Evolutionary conservation across 1,284 basidiomycete species (phyloP).

Genomic region (Macrocybe sp.): DNA sequence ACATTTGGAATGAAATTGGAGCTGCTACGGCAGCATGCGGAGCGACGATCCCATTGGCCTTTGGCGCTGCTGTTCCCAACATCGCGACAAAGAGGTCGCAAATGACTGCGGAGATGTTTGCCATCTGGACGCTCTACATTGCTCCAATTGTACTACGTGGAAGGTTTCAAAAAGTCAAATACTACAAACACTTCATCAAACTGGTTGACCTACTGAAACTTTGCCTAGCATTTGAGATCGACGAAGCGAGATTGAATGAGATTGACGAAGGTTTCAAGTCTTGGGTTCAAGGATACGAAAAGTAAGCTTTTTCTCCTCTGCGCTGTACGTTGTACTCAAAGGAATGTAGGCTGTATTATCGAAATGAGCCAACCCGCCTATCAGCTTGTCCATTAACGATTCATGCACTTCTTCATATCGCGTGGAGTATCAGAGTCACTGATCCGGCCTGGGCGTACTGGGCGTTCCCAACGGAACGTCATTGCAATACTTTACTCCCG

Average conservation of each 20-base stretch:
- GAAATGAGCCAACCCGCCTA: slow-evolving; percentile 22
- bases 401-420: slow-evolving; percentile 37
- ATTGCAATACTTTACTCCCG: slow-evolving; percentile 21
- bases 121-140: slow-evolving; percentile 32
- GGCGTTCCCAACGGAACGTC: slow-evolving; percentile 34
- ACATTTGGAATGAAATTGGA: slow-evolving; percentile 37
- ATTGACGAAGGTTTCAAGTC: slow-evolving; percentile 25
- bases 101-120: slow-evolving; percentile 26
- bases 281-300: slow-evolving; percentile 33
- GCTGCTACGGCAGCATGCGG: slow-evolving; percentile 20
- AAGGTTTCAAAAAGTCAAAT: slow-evolving; percentile 17
- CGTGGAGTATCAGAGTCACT: slow-evolving; percentile 24
- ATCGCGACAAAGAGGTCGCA: slow-evolving; percentile 22
- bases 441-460: slow-evolving; percentile 38
- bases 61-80: slow-evolving; percentile 32
- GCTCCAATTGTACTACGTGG: slow-evolving; percentile 28
- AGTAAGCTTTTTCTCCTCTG: slow-evolving; percentile 15
- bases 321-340: neutral
- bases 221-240: slow-evolving; percentile 32
- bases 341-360: slow-evolving; percentile 35
- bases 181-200: slow-evolving; percentile 35
- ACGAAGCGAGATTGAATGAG: slow-evolving; percentile 18
- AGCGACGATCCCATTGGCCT: slow-evolving; percentile 32
- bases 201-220: slow-evolving; percentile 30
- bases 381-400: slow-evolving; percentile 33